Evolutionary conservation across 768 basidiomycete genomes (phyloP), one percentile per base, ranked within the genome.

Genomic region (Clitopilus hobsonii): DNA sequence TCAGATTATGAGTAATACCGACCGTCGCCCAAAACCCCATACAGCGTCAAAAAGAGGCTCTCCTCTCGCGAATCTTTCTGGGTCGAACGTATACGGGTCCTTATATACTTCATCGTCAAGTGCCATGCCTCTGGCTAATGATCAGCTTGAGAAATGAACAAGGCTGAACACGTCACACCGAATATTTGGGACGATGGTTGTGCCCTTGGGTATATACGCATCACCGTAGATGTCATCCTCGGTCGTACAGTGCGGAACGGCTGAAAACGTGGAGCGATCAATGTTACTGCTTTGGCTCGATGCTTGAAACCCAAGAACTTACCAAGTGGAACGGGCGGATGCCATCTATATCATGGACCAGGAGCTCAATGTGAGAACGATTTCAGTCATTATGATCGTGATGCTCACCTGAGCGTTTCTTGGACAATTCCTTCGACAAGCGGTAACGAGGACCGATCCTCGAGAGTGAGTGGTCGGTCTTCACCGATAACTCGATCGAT

Each of bases 151-250:
- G n/a, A n/a, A n/a, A n/a, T n/a, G n/a, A n/a, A n/a, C n/a, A n/a
- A n/a, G n/a, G n/a, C n/a, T n/a, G n/a, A n/a, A 28, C 18, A 28
- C 24, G 16, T 10, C 47, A 22, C 53, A 75, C 76, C 72, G 73
- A 18, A 67, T 65, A 57, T 78, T 78, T 0, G 66, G 65, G 20
- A 78, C 61, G 48, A 77, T 61, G 48, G 72, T 64, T 22, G 69
- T 67, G 56, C 77, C 79, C 60, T 74, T 69, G 2, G 77, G 72
- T 22, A 77, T 76, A 36, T 68, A 60, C 49, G 67, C 68, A 7
- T 70, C 71, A 7, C 71, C 64, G 56, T 78, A 78, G 13, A 70
- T 54, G 51, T 76, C 78, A 52, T 77, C 74, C 30, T 70, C 61
- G 13, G 61, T 58, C 2, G 63, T 56, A 14, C 61, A 57, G 50